Base-by-base conservation (phyloP, 306 rosid genomes). In the Castanea mollissima region DNA sequence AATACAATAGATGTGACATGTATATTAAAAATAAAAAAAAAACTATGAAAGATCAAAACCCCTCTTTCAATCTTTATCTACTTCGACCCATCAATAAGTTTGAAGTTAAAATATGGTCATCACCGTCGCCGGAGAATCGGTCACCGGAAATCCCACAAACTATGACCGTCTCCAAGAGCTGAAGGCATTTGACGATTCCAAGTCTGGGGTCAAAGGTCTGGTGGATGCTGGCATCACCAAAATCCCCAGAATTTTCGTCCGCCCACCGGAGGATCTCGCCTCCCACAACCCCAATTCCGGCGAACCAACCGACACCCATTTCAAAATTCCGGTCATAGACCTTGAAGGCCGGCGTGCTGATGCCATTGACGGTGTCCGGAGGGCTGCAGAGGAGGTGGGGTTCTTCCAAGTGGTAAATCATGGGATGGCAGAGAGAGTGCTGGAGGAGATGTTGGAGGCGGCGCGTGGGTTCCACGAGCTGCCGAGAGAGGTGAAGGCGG, bases 381-480 rank as follows among this genome's bases (percentile, higher is more conserved):
- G 2, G n/a, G 90, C 86, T 0, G 86, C 87, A 0, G 88, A 78
- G 67, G 76, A 68, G 0, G 81, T 74, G 12, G 92, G 90, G 6
- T 82, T 89, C 73, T 89, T 89, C 51, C 87, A 80, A 74, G 87
- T 86, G 81, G 82, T 86, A 76, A 89, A 89, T 57, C 88, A 89
- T 54, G 90, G 86, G 59, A 63, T 86, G 10, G 76, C 79, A 1
- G 0, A 41, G 44, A 52, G 64, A 13, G 49, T 86, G 70, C 41
- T 86, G 85, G 76, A 83, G 74, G 74, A 65, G 62, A 54, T 72
- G 87, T 0, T 84, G 67, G 70, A 5, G 71, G 88, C 70, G 71
- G 90, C 81, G 34, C 87, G 86, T 73, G 78, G 63, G 58, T 89
- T 89, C 60, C 87, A 84, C 80, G 90, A 89, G 62, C 81, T 80